Evolutionary conservation across 192 early-diverging fungal genomes (phyloP).

Genomic region (Mortierella antarctica): DNA sequence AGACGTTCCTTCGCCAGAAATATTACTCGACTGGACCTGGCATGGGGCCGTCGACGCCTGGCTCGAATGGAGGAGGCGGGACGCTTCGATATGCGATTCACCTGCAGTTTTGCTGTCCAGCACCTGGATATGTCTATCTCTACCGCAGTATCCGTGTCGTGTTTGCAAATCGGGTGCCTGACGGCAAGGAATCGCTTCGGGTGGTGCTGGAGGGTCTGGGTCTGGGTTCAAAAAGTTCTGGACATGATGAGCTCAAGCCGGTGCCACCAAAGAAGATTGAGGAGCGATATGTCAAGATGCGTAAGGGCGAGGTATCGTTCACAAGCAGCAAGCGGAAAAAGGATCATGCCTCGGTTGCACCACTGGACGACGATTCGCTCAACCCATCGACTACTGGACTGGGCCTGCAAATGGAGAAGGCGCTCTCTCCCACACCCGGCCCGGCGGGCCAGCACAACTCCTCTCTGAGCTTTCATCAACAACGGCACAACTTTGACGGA

Average conservation of each 20-base stretch:
- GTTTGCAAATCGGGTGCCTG: slow-evolving; percentile 73
- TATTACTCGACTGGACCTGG: slow-evolving; percentile 62
- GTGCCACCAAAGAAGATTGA: slow-evolving; percentile 11
- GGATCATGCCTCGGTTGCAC: neutral
- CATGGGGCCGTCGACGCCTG: slow-evolving; percentile 15
- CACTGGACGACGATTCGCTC: slow-evolving; percentile 4
- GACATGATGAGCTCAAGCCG: neutral
- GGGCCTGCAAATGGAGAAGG: slow-evolving; percentile 9
- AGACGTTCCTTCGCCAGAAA: slow-evolving; percentile 86
- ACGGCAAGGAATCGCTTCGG: slow-evolving; percentile 71
- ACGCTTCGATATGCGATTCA: slow-evolving; percentile 82
- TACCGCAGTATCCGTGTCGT: slow-evolving; percentile 77
- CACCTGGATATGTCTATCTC: slow-evolving; percentile 69
- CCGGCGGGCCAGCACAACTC: neutral
- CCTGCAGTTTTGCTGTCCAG: slow-evolving; percentile 72
- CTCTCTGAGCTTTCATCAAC: neutral
- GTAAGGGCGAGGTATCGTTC: slow-evolving; percentile 45
- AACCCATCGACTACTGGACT: neutral
- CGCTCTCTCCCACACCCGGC: neutral
- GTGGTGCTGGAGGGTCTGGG: slow-evolving; percentile 72
- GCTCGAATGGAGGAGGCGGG: slow-evolving; percentile 25
- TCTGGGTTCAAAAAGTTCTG: slow-evolving; percentile 57
- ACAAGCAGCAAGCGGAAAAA: slow-evolving; percentile 28
- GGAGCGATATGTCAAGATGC: slow-evolving; percentile 45
- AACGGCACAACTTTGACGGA: slow-evolving; percentile 19